Evolutionary conservation across 2,329 filamentous ascomycete species (phyloP).

Genomic region (Penicillium capsulatum): DNA sequence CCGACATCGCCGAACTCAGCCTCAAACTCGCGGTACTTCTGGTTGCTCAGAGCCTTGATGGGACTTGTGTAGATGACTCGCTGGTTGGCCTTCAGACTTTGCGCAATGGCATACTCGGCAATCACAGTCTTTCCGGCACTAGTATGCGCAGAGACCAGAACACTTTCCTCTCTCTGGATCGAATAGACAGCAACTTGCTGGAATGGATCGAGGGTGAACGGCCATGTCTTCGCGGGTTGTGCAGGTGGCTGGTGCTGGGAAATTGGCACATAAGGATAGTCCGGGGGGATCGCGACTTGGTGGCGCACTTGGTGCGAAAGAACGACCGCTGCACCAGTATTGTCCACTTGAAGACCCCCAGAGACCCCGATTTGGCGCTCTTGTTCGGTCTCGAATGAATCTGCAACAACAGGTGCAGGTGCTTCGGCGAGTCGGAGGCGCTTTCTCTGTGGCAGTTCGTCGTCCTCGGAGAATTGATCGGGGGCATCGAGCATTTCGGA

Average conservation of each 20-base stretch:
- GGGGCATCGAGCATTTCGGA: background rate
- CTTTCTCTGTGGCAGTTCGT: slow-evolving; percentile 44
- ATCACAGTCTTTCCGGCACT: slow-evolving; percentile 98
- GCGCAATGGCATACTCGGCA: slow-evolving; percentile 95
- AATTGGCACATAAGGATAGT: slow-evolving; percentile 92
- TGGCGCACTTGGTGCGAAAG: slow-evolving; percentile 97
- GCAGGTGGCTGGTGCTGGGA: slow-evolving; percentile 88
- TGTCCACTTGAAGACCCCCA: slow-evolving; percentile 60
- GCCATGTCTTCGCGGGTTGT: slow-evolving; percentile 76
- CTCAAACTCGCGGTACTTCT: slow-evolving; percentile 96
- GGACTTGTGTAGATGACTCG: slow-evolving; percentile 98
- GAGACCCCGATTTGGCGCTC: slow-evolving; percentile 83
- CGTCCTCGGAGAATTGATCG: slow-evolving; percentile 25
- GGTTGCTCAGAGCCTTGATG: slow-evolving; percentile 97
- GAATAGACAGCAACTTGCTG: slow-evolving; percentile 91
- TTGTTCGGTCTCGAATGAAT: slow-evolving; percentile 91
- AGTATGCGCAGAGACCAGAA: slow-evolving; percentile 93
- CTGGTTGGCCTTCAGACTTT: slow-evolving; percentile 95
- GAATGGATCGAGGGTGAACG: slow-evolving; percentile 94
- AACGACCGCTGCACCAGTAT: slow-evolving; percentile 64
- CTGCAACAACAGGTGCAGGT: slow-evolving; percentile 77
- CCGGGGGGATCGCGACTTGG: slow-evolving; percentile 89
- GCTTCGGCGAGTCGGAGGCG: slow-evolving; percentile 54
- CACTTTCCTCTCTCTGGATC: slow-evolving; percentile 93
- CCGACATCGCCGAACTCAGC: slow-evolving; percentile 95